Base-by-base conservation (phyloP, 2,329 filamentous ascomycete genomes). In the Aspergillus sclerotialis region DNA sequence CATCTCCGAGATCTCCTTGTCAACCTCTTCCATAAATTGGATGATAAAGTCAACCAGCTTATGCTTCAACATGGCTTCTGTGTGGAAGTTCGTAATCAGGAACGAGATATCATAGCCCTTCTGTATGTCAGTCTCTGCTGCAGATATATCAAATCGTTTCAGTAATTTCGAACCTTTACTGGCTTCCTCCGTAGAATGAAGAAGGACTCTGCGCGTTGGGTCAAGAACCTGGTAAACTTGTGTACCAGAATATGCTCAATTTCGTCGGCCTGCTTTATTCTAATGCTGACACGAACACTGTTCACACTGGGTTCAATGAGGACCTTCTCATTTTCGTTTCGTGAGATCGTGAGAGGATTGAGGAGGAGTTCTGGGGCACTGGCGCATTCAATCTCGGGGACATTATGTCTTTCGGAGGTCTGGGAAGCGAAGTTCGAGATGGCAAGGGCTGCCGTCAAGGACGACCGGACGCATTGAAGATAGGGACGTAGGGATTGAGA, bases 1-100 rank as follows among this genome's bases (percentile, higher is more conserved):
- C 92, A 98, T 96, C 69, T 98, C 93, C 3, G 92, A 96, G 40
- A 98, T 98, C 65, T 98, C 92, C 73, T 98, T 98, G 65, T 98
- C 93, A 4, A 98, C 93, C 63, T 98, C 92, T 65, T 98, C 90
- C 90, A 98, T 96, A 57, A 98, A 98, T 57, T 96, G 82, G 47
- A 98, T 95, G 50, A 98, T 94, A 56, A 98, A 98, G 63, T 98
- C 92, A 21, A 98, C 93, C 50, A 98, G 74, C 72, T 98, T 96
- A 63, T 98, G 90, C 73, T 96, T 96, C 60, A 96, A 65, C 88
- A 98, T 94, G 61, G 93, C 85, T 64, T 96, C 92, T 4, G 92
- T 96, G 56, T 98, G 92, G 72, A 92, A 93, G 68, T 98, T 98
- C 30, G 92, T 98, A 58, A 98, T 94, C 56, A 98, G 64, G 72